Base-by-base conservation (phyloP, 345 rosid genomes). In the Eucalyptus guilfoylei region DNA sequence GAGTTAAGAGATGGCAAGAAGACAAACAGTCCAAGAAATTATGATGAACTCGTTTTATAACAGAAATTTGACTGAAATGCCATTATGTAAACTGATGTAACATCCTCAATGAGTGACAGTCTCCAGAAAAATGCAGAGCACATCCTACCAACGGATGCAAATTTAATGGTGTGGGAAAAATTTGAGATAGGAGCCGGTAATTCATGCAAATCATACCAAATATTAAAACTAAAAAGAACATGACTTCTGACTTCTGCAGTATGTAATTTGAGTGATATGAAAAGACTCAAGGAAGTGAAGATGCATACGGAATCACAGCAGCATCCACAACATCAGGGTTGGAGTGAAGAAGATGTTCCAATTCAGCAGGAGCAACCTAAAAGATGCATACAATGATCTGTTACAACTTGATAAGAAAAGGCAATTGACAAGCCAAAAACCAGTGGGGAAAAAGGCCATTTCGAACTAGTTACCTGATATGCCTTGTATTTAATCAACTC, bases 401-500 rank as follows among this genome's bases (percentile, higher is more conserved):
- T 34, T n/a, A 24, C 6, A 16, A 44, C 37, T 7, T 8, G 48
- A 45, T 26, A 47, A 52, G 85, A 13, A 9, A 54, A n/a, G 76
- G 34, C 40, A 80, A 9, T 12, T 4, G 32, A 47, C 23, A 15
- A 16, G 44, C 62, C 24, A 34, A 37, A 86, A 80, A 80, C 14
- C n/a, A 28, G 19, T 44, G 5, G 16, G 19, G 9, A 44, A n/a
- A 87, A 44, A 44, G 88, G 23, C 64, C 72, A 52, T 34, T 48
- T 49, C 15, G 30, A 55, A 16, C 55, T 54, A 32, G 11, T 80
- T 16, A 97, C 99, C 99, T 97, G 99, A 92, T 94, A 96, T 42
- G 94, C 99, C 91, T 97, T 97, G 93, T 96, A 97, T 91, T 97
- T 97, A 86, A 97, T 97, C 92, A 97, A 90, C 88, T 97, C 99